Conservation (phyloP, 2,329 filamentous ascomycete genomes). For the Diaporthe citri region DNA sequence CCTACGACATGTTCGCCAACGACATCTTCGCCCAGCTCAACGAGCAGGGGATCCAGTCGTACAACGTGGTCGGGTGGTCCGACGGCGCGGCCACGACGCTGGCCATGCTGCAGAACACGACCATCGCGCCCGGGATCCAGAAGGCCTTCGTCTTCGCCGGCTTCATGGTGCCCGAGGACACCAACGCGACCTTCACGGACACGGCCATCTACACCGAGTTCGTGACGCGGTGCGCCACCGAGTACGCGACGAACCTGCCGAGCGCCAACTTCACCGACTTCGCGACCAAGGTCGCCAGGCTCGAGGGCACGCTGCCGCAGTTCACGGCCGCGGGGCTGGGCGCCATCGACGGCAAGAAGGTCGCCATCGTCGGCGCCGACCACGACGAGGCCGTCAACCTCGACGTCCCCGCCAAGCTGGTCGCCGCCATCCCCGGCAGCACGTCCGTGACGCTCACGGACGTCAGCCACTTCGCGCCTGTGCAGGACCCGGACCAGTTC, state of each 20-base stretch:
- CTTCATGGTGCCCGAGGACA: constrained; percentile 49
- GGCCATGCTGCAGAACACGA: constrained; percentile 50
- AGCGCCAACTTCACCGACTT: constrained; percentile 53
- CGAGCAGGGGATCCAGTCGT: constrained; percentile 46
- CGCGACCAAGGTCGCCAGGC: constrained; percentile 51
- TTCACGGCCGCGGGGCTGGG: constrained; percentile 43
- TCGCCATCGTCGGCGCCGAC: constrained; percentile 46
- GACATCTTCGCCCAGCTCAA: constrained; percentile 52
- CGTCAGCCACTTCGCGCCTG: constrained; percentile 58
- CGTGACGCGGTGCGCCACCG: constrained; percentile 50
- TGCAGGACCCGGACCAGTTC: constrained; percentile 55
- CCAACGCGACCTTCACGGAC: constrained; percentile 51
- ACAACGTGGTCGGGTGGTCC: constrained; percentile 56
- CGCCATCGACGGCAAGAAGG: constrained; percentile 46
- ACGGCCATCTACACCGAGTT: constrained; percentile 52
- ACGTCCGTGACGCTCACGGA: constrained; percentile 50
- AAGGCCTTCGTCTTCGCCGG: constrained; percentile 57
- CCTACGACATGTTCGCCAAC: constrained; percentile 53
- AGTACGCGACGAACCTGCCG: constrained; percentile 54
- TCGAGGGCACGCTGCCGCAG: constrained; percentile 53
- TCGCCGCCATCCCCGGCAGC: constrained; percentile 53
- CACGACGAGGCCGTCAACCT: constrained; percentile 55
- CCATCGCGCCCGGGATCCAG: constrained; percentile 49
- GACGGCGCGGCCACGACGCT: constrained; percentile 56
- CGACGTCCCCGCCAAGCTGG: constrained; percentile 51